phyloP scores from a whole-genome alignment of 169 alveolate genomes.

The Babesia bigemina region DNA sequence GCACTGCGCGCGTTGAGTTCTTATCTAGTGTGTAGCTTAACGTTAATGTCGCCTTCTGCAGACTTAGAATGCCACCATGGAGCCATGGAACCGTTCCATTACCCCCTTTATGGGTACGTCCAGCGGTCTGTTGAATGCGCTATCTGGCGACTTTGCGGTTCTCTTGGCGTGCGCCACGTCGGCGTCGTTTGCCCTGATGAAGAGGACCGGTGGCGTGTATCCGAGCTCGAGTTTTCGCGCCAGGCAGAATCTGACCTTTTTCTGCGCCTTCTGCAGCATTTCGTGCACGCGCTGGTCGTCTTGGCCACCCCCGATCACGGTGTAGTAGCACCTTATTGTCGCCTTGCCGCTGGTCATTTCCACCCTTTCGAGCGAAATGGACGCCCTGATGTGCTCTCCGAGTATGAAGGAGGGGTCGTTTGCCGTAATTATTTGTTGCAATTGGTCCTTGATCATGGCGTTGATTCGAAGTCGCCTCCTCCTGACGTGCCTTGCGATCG shows the following conservation, averaged over 20 bases:
- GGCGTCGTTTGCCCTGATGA: constrained; percentile 53
- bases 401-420: constrained; percentile 69
- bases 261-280: constrained; percentile 64
- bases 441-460: constrained; percentile 72
- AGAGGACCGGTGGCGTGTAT: constrained; percentile 79
- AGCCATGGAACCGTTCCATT: constrained; percentile 18
- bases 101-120: constrained; percentile 10
- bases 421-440: constrained; percentile 74
- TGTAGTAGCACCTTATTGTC: constrained; percentile 72
- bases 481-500: constrained; percentile 72
- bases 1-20: too few relatives aligned
- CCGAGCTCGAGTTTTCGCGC: constrained; percentile 80
- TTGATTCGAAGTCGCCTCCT: constrained; percentile 71
- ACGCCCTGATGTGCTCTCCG: constrained; percentile 68
- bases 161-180: constrained; percentile 35
- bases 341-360: constrained; percentile 75
- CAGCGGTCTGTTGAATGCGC: constrained; percentile 39
- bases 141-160: constrained; percentile 23
- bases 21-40: too few relatives aligned
- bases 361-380: constrained; percentile 72
- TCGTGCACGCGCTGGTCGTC: constrained; percentile 66
- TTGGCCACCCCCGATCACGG: constrained; percentile 60
- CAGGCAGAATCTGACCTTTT: constrained; percentile 67
- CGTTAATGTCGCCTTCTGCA: neutral
- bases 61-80: constrained; percentile 31